Conservation (phyloP, 768 basidiomycete species). For the Suillus sp. region DNA sequence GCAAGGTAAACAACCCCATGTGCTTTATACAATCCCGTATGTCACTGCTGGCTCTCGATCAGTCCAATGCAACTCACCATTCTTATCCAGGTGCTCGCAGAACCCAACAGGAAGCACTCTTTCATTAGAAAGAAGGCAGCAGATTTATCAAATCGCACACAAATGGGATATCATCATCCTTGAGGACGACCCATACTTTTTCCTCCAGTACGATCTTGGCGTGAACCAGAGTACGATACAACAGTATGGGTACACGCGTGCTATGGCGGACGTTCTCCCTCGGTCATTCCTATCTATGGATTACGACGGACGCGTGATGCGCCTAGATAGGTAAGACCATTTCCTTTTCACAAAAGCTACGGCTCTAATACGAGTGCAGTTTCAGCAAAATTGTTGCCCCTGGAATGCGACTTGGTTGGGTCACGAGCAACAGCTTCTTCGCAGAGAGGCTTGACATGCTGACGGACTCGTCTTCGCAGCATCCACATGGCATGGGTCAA, state of each 20-base stretch:
- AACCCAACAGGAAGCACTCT: conserved; percentile 55
- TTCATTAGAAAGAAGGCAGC: conserved; percentile 44
- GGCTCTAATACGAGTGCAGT: conserved; percentile 22
- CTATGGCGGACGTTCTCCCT: conserved; percentile 35
- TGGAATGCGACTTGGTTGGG: conserved; percentile 57
- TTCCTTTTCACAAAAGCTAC: background rate
- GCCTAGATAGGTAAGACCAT: conserved; percentile 43
- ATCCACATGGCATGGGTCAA: conserved; percentile 53
- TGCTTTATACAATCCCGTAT: conserved; percentile 53
- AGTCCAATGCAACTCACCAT: conserved; percentile 9
- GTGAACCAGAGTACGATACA: conserved; percentile 26
- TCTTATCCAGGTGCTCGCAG: conserved; percentile 35
- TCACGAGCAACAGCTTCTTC: conserved; percentile 45
- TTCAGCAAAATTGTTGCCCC: conserved; percentile 56
- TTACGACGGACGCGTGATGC: conserved; percentile 50
- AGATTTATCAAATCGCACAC: conserved; percentile 50
- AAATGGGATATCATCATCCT: conserved; percentile 55
- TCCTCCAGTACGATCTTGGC: conserved; percentile 44
- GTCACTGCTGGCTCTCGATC: conserved; percentile 20
- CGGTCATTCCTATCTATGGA: conserved; percentile 51
- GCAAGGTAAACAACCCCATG: conserved; percentile 50
- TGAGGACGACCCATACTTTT: conserved; percentile 56
- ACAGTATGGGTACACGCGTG: conserved; percentile 29
- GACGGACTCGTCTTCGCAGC: conserved; percentile 50
- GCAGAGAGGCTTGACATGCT: conserved; percentile 43